Percentiles rank a stretch among this genome's conserved stretches.
Evolutionary conservation across 2,329 filamentous ascomycete genomes (phyloP).

Genomic region (Aspergillus brasiliensis): DNA sequence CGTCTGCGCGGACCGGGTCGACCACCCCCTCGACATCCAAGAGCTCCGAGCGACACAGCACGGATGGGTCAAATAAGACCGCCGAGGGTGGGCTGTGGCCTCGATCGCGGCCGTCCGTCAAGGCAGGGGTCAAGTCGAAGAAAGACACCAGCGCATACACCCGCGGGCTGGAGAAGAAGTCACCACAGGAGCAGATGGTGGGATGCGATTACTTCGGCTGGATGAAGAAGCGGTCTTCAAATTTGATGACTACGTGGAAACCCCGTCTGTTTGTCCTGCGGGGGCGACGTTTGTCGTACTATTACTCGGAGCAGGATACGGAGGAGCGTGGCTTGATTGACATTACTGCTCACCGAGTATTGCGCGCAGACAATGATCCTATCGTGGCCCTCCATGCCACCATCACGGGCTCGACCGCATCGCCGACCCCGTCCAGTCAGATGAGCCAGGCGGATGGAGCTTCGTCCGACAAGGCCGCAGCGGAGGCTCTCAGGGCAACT

Average conservation of each 20-base stretch:
- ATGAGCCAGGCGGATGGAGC: slow-evolving; percentile 40
- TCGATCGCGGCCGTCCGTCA: slow-evolving; percentile 54
- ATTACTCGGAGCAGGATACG: slow-evolving; percentile 89
- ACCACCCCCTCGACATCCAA: slow-evolving; percentile 65
- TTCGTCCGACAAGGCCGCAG: slow-evolving; percentile 34
- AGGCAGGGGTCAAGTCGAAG: slow-evolving; percentile 68
- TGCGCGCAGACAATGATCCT: slow-evolving; percentile 88
- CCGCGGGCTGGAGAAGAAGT: slow-evolving; percentile 77
- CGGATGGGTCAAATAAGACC: slow-evolving; percentile 59
- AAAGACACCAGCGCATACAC: slow-evolving; percentile 95
- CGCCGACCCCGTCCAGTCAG: slow-evolving; percentile 58
- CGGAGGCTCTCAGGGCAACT: slow-evolving; percentile 33
- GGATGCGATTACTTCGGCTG: slow-evolving; percentile 92
- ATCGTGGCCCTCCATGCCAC: slow-evolving; percentile 90
- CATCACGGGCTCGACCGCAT: slow-evolving; percentile 79
- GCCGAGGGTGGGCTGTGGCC: slow-evolving; percentile 50
- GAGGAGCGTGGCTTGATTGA: slow-evolving; percentile 96
- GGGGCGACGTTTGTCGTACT: slow-evolving; percentile 88
- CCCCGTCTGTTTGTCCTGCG: slow-evolving; percentile 92
- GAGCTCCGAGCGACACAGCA: slow-evolving; percentile 79
- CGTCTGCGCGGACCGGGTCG: slow-evolving; percentile 75
- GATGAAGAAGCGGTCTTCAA: slow-evolving; percentile 99
- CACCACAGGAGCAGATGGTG: slow-evolving; percentile 79
- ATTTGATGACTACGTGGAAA: slow-evolving; percentile 97
- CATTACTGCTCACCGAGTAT: slow-evolving; percentile 95